Conservation (phyloP, 2,329 filamentous ascomycete genomes). For the Monascus ruber region DNA sequence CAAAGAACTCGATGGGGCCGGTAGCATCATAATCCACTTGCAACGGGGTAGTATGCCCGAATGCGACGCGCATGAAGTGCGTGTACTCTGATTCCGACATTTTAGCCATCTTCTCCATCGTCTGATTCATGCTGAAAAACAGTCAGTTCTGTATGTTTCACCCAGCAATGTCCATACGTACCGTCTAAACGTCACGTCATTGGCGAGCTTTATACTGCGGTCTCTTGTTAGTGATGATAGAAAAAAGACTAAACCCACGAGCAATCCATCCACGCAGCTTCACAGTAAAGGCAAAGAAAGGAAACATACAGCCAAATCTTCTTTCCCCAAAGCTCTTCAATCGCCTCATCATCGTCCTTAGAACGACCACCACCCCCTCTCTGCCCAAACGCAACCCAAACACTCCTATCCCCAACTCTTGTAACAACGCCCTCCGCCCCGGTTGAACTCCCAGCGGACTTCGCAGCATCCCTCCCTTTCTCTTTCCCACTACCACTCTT, state of each 20-base stretch:
- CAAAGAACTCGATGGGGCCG: slow-evolving; percentile 41
- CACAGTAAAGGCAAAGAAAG: neutral
- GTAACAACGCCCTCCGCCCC: slow-evolving; percentile 38
- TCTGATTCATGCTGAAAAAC: slow-evolving; percentile 46
- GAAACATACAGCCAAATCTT: slow-evolving; percentile 52
- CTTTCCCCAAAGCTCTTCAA: slow-evolving; percentile 41
- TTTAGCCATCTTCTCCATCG: slow-evolving; percentile 49
- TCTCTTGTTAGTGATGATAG: slow-evolving; percentile 4
- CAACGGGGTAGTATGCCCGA: slow-evolving; percentile 46
- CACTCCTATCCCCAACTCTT: slow-evolving; percentile 28
- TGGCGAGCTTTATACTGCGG: slow-evolving; percentile 51
- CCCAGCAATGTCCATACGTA: slow-evolving; percentile 16
- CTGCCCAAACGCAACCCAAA: slow-evolving; percentile 36
- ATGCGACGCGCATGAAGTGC: slow-evolving; percentile 48
- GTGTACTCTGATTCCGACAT: slow-evolving; percentile 45
- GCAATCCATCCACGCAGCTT: neutral
- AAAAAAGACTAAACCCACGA: neutral
- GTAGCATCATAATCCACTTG: slow-evolving; percentile 36
- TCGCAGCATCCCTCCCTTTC: slow-evolving; percentile 12
- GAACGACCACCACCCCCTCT: slow-evolving; percentile 21
- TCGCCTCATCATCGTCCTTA: slow-evolving; percentile 31
- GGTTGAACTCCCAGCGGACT: slow-evolving; percentile 10
- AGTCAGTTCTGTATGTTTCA: slow-evolving; percentile 3
- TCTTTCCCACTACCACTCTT: slow-evolving; percentile 20
- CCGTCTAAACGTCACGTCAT: slow-evolving; percentile 55